Percentiles rank a stretch among this genome's conserved stretches.
phyloP scores from a whole-genome alignment of 257 asterid species.

The Datura wrightii region DNA sequence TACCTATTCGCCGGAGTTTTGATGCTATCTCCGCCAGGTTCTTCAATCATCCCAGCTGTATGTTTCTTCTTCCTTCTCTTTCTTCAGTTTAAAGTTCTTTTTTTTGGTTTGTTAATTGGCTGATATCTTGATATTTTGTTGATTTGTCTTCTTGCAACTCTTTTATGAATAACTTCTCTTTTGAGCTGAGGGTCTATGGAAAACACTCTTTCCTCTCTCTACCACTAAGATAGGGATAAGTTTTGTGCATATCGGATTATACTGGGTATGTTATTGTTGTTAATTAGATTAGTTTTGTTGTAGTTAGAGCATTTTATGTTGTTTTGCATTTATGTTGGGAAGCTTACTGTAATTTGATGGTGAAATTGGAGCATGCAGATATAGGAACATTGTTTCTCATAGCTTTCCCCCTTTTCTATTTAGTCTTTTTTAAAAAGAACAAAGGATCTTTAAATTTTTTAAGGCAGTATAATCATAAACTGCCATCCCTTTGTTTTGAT shows the following conservation, averaged over 20 bases:
- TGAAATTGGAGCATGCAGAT: neutral
- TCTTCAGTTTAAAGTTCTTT: neutral
- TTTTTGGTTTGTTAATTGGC: too few species aligned
- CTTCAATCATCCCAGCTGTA: constrained; percentile 79
- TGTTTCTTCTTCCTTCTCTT: constrained; percentile 35
- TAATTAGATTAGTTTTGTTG: neutral
- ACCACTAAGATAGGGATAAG: too few species aligned
- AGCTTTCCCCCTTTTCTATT: neutral
- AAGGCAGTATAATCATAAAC: neutral
- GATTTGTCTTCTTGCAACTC: too few species aligned
- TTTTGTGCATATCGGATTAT: too few species aligned
- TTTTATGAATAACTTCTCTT: too few species aligned
- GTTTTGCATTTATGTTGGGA: neutral
- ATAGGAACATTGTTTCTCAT: neutral
- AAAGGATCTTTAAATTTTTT: neutral
- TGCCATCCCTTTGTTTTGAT: neutral
- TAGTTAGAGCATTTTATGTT: neutral
- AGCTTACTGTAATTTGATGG: neutral
- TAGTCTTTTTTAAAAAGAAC: neutral
- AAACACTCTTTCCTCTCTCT: too few species aligned
- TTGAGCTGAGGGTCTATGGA: too few species aligned
- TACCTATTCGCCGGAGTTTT: constrained; percentile 84
- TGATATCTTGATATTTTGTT: too few species aligned
- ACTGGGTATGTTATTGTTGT: too few species aligned
- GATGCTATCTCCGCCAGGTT: constrained; percentile 83